These are phyloP conservation scores for Hygrophorus pudorinus DNA, from an alignment of 768 basidiomycete species.

Conservation along the genomic window DNA sequence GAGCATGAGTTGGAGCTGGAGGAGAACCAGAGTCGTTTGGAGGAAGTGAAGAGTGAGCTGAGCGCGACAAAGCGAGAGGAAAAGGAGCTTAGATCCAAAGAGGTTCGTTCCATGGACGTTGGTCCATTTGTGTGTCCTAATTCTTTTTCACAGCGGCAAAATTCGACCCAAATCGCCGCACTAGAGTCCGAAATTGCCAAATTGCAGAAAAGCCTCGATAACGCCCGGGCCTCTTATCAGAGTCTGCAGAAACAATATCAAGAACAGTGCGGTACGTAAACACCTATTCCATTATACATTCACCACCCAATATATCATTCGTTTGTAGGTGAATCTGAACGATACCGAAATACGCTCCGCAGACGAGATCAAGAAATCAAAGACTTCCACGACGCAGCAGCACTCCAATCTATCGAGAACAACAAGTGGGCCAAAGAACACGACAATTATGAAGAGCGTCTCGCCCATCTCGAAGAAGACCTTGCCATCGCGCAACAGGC, in stretches of 20 bases:
- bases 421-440: slow-evolving; percentile 61
- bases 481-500: slow-evolving; percentile 60
- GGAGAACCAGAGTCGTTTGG: slow-evolving; percentile 66
- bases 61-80: slow-evolving; percentile 80
- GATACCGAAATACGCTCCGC: slow-evolving; percentile 64
- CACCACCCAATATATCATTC: background rate
- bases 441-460: slow-evolving; percentile 60
- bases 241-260: slow-evolving; percentile 81
- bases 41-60: slow-evolving; percentile 71
- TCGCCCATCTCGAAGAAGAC: slow-evolving; percentile 62
- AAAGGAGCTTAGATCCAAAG: slow-evolving; percentile 83
- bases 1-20: slow-evolving; percentile 82
- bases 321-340: slow-evolving; percentile 60
- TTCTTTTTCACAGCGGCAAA: slow-evolving; percentile 39
- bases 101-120: slow-evolving; percentile 36
- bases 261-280: slow-evolving; percentile 68
- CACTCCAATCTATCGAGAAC: slow-evolving; percentile 55
- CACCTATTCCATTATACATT: background rate
- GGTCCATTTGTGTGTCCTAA: slow-evolving; percentile 1
- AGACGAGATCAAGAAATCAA: slow-evolving; percentile 68
- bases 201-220: slow-evolving; percentile 64
- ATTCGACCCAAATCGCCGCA: slow-evolving; percentile 51
- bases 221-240: slow-evolving; percentile 59
- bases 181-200: slow-evolving; percentile 76
- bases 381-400: slow-evolving; percentile 46